Conservation (phyloP, 129 eudicot genomes). For the Oenanthe sinensis region DNA sequence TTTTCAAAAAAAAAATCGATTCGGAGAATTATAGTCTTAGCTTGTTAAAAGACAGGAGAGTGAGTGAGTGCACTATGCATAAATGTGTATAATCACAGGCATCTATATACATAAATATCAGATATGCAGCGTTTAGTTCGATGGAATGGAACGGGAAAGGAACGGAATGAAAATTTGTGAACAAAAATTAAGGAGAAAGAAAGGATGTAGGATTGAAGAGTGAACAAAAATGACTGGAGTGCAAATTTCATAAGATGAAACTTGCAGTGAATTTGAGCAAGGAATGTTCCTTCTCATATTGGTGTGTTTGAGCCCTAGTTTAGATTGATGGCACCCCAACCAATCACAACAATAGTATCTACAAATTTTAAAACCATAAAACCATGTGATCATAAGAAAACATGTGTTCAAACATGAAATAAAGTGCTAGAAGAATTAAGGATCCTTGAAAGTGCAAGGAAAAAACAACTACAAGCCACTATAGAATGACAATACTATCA, state of each 20-base stretch:
- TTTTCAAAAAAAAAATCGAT: too few species aligned
- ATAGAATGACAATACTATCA: neutral
- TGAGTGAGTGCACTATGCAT: neutral
- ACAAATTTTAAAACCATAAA: neutral
- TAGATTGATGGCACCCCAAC: neutral
- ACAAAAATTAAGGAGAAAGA: neutral
- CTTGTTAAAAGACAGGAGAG: neutral
- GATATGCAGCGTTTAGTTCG: neutral
- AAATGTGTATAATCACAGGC: neutral
- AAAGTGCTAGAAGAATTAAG: neutral
- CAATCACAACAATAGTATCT: neutral
- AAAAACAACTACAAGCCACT: neutral
- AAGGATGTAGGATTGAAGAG: neutral
- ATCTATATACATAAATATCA: too few species aligned
- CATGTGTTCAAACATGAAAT: neutral
- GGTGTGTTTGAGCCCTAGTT: neutral
- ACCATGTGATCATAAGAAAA: neutral
- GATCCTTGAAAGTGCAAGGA: neutral
- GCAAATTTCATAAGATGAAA: neutral
- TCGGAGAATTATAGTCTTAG: neutral
- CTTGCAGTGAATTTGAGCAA: too few species aligned
- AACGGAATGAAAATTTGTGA: neutral
- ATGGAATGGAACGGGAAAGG: neutral
- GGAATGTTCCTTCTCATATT: neutral
- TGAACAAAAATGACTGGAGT: neutral